Conservation (phyloP, 106 monocot genomes). For the Alisma plantagoaquatica region DNA sequence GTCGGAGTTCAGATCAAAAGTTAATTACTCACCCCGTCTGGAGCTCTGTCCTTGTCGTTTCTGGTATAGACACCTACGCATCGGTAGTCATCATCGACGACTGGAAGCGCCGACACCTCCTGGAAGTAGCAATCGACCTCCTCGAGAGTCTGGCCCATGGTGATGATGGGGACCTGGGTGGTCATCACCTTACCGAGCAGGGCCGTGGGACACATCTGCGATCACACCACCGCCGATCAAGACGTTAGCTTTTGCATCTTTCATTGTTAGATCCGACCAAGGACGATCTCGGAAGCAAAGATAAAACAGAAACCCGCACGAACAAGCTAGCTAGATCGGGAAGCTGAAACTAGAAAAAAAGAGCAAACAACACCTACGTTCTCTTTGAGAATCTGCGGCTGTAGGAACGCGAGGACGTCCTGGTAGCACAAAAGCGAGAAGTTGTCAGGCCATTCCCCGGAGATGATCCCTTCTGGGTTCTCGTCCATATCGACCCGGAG, state of each 20-base stretch:
- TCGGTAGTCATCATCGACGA: conserved; percentile 38
- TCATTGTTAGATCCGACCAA: no score
- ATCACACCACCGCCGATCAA: no score
- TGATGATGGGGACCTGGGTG: conserved; percentile 24
- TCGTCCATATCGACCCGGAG: conserved; percentile 38
- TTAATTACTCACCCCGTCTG: conserved; percentile 35
- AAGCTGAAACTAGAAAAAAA: no score
- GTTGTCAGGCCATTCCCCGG: conserved; percentile 73
- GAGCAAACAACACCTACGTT: neutral
- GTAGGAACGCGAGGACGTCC: conserved; percentile 51
- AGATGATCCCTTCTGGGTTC: conserved; percentile 61
- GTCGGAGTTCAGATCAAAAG: neutral
- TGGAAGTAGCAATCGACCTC: conserved; percentile 49
- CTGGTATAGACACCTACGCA: conserved; percentile 64
- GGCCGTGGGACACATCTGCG: conserved; percentile 12
- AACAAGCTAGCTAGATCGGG: no score
- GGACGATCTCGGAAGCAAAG: no score
- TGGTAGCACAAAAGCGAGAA: conserved; percentile 65
- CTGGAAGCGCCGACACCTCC: conserved; percentile 52
- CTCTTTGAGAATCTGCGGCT: conserved; percentile 39
- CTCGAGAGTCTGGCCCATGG: conserved; percentile 40
- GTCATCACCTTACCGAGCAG: conserved; percentile 57
- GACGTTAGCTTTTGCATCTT: no score
- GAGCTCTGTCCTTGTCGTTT: conserved; percentile 34
- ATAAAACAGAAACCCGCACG: no score